Evolutionary conservation across 2,329 filamentous ascomycete species (phyloP), one percentile per base, ranked within the genome.

Genomic region (Penicillium freii): DNA sequence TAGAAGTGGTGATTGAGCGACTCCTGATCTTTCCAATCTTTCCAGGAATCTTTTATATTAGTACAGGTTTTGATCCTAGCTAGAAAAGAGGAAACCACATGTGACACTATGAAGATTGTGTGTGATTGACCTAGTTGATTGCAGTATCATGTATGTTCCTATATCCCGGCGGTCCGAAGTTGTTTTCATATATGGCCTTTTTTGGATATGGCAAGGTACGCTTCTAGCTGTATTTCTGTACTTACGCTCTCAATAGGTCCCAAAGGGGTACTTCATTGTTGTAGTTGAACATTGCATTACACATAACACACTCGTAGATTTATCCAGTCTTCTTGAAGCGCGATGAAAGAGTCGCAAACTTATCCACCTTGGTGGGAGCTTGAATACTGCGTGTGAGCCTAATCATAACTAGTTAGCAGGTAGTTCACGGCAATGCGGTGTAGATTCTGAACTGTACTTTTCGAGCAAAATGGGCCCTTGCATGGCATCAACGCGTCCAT

Each of bases 391-490:
- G 81, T 19, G 87, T 89, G 61, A 91, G 81, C 68, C 87, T 89
- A 67, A 38, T 53, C 7, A 5, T 6, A 29, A 58, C 51, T 38
- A 19, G 54, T 71, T 56, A 69, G 63, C 43, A 62, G 57, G 58
- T 33, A 13, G 44, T 42, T 11, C 10, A 27, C 3, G 15, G 47
- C 7, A 13, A 51, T 39, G 4, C n/a, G 21, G 19, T 51, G 9
- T 15, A 33, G 21, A 21, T 38, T n/a, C 13, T 27, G 17, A 45
- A 58, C 44, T 81, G 63, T 82, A 91, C 89, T 99, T 99, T 78
- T 97, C 93, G n/a, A 99, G 76, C 60, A 99, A 73, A 40, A 91
- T 81, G 0, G 92, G 91, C 0, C 93, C 94, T 71, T 95, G 95
- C 72, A 95, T 81, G 51, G 91, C 89, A 76, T 97, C 91, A 34